These are phyloP conservation scores for Salix brachista DNA, from an alignment of 345 rosid species.

Conservation along the genomic window DNA sequence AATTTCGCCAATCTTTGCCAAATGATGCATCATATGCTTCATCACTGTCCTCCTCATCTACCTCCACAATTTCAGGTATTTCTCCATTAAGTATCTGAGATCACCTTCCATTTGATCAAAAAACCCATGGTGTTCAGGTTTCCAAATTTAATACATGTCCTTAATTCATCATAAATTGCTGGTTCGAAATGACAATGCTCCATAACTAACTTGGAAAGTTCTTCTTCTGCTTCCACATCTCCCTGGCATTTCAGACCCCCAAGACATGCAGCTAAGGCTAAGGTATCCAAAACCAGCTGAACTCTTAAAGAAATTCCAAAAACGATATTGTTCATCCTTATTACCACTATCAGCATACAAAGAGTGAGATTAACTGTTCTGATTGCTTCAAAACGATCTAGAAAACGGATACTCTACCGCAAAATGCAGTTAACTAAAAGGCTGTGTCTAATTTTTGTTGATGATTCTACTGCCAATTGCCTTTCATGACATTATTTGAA, in stretches of 20 bases:
- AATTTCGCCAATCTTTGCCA: no score
- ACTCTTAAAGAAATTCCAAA: not conserved
- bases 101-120: not conserved
- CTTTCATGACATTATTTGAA: no score
- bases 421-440: no score
- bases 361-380: slow-evolving; percentile 18
- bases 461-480: no score
- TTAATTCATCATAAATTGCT: not conserved
- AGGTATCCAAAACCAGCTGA: not conserved
- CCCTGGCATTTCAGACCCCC: slow-evolving; percentile 12
- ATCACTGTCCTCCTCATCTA: no score
- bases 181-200: not conserved
- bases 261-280: slow-evolving; percentile 1
- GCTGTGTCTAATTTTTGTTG: no score
- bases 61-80: no score
- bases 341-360: not conserved
- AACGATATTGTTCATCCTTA: not conserved
- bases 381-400: slow-evolving; percentile 14
- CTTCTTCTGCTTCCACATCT: slow-evolving; percentile 11
- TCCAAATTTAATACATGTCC: no score
- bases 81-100: no score
- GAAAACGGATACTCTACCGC: no score
- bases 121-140: not conserved
- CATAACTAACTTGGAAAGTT: slow-evolving; percentile 1
- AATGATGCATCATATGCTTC: no score